Conservation (phyloP, 108 stramenopile genomes). For the Conticribra guillardii region DNA sequence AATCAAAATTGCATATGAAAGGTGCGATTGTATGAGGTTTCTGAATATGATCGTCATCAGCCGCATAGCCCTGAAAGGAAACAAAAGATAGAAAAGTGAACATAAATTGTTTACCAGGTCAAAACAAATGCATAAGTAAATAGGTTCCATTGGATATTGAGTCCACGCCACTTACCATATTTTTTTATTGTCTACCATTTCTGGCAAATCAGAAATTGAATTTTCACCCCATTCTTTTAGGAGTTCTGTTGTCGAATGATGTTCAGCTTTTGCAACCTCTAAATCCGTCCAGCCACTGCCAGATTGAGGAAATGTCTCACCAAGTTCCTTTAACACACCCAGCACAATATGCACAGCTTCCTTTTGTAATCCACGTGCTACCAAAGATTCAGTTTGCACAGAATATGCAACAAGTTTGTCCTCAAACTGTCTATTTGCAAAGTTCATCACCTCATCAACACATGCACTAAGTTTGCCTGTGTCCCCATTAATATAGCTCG, state of each 20-base stretch:
- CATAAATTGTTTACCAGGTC: no score
- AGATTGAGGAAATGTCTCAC: not conserved
- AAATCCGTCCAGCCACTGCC: not conserved
- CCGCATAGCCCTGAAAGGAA: not conserved
- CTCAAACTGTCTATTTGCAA: not conserved
- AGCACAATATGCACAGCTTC: not conserved
- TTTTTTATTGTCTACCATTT: not conserved
- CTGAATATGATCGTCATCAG: not conserved
- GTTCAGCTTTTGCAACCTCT: not conserved
- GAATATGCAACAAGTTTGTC: not conserved
- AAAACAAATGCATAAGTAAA: no score
- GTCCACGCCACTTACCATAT: no score
- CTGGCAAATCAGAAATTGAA: not conserved
- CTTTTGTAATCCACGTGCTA: not conserved
- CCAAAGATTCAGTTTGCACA: not conserved
- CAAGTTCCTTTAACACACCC: not conserved
- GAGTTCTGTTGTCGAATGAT: not conserved
- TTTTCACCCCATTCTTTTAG: not conserved
- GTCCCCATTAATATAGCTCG: not conserved
- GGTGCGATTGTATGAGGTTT: not conserved
- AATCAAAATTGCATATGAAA: not conserved
- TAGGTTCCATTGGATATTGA: no score
- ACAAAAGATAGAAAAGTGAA: no score
- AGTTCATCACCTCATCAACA: not conserved
- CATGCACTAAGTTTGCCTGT: not conserved